phyloP scores from a whole-genome alignment of 2,329 filamentous ascomycete species.

The Aspergillus felis region DNA sequence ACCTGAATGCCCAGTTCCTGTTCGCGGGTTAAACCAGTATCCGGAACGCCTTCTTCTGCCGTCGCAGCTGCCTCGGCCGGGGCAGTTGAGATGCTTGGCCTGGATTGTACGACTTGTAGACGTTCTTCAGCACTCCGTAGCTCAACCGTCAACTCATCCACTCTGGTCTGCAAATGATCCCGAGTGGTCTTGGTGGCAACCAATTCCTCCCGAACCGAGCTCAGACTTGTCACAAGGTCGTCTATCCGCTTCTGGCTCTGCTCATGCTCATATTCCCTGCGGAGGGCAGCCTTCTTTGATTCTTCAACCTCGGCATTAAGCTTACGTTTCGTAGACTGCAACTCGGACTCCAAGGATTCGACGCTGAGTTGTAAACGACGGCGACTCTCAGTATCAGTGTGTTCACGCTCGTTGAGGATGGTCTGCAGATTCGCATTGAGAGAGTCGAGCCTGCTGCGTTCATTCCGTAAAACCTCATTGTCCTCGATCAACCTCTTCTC shows the following conservation, averaged over 20 bases:
- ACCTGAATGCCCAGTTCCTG: slow-evolving; percentile 82
- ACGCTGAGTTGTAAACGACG: slow-evolving; percentile 74
- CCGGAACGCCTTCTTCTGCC: slow-evolving; percentile 49
- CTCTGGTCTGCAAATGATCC: slow-evolving; percentile 82
- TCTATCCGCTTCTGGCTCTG: slow-evolving; percentile 90
- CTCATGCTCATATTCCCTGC: slow-evolving; percentile 85
- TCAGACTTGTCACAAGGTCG: slow-evolving; percentile 75
- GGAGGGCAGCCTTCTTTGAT: slow-evolving; percentile 72
- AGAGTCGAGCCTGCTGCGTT: slow-evolving; percentile 77
- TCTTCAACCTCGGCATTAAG: slow-evolving; percentile 80
- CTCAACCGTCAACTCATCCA: slow-evolving; percentile 85
- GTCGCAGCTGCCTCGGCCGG: slow-evolving; percentile 36
- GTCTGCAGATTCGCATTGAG: slow-evolving; percentile 81
- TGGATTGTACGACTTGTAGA: slow-evolving; percentile 74
- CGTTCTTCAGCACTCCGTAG: slow-evolving; percentile 86
- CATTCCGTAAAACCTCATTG: slow-evolving; percentile 77
- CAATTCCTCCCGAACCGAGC: slow-evolving; percentile 80
- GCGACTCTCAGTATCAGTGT: slow-evolving; percentile 74
- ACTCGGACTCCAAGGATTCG: slow-evolving; percentile 74
- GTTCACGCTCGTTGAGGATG: slow-evolving; percentile 85
- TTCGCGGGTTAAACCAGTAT: slow-evolving; percentile 59
- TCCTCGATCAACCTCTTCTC: slow-evolving; percentile 84
- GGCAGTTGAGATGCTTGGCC: slow-evolving; percentile 61
- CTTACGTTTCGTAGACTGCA: slow-evolving; percentile 75
- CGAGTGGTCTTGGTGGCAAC: slow-evolving; percentile 80